Evolutionary conservation across 345 rosid species (phyloP).

Genomic region (Rhizophora apiculata): DNA sequence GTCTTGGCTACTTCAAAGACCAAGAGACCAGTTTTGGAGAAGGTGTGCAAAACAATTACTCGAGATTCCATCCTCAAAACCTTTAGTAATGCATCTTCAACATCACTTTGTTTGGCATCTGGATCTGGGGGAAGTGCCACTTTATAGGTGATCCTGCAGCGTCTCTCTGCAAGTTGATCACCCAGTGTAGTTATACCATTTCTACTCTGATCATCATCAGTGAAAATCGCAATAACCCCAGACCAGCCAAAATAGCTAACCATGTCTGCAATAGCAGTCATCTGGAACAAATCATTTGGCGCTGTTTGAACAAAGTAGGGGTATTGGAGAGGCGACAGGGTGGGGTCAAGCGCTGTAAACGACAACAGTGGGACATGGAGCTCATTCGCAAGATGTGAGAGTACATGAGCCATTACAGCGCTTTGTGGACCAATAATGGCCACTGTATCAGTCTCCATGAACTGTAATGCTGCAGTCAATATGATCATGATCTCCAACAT

Average conservation of each 20-base stretch:
- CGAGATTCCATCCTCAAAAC: constrained; percentile 71
- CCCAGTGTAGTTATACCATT: constrained; percentile 64
- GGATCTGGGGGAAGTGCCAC: constrained; percentile 65
- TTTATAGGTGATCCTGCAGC: constrained; percentile 71
- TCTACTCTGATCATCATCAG: constrained; percentile 76
- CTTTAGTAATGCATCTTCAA: constrained; percentile 46
- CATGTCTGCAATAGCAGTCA: constrained; percentile 82
- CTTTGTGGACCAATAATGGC: constrained; percentile 89
- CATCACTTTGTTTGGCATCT: constrained; percentile 36
- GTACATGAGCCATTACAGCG: constrained; percentile 72
- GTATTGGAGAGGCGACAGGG: constrained; percentile 74
- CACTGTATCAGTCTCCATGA: constrained; percentile 84
- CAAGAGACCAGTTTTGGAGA: constrained; percentile 46
- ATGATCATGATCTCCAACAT: not conserved
- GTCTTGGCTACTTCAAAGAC: constrained; percentile 68
- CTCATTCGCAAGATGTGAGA: constrained; percentile 78
- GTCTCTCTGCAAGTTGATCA: constrained; percentile 62
- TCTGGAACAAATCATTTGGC: constrained; percentile 73
- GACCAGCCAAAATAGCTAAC: constrained; percentile 64
- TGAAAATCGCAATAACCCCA: constrained; percentile 60
- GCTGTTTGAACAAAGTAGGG: constrained; percentile 92
- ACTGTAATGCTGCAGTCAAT: constrained; percentile 50
- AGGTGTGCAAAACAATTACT: constrained; percentile 61
- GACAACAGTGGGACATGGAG: constrained; percentile 77
- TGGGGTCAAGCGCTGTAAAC: constrained; percentile 81